Percentiles rank a stretch among this genome's conserved stretches.
phyloP scores from a whole-genome alignment of 306 rosid species.

The Gastrolobium villosum region DNA sequence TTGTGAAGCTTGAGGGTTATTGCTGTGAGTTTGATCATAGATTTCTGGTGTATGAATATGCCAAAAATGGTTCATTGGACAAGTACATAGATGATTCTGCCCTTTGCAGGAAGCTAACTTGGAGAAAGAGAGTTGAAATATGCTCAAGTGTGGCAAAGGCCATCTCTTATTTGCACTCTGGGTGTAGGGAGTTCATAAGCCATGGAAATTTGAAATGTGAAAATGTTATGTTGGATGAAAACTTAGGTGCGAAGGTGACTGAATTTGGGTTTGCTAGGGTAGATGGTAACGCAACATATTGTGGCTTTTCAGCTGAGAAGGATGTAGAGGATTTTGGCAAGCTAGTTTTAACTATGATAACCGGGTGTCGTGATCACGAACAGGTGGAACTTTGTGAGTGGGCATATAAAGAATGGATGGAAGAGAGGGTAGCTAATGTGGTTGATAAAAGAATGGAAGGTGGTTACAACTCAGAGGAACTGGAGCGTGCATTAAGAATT shows the following conservation, averaged over 20 bases:
- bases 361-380: constrained; percentile 49
- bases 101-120: constrained; percentile 65
- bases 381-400: constrained; percentile 58
- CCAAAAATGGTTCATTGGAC: constrained; percentile 67
- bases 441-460: constrained; percentile 63
- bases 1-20: constrained; percentile 76
- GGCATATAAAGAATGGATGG: constrained; percentile 72
- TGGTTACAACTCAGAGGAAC: constrained; percentile 55
- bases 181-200: constrained; percentile 74
- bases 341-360: constrained; percentile 62
- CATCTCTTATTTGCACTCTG: constrained; percentile 71
- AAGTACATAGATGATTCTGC: constrained; percentile 61
- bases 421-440: constrained; percentile 57
- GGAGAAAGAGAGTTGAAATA: constrained; percentile 75
- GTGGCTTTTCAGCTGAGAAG: constrained; percentile 61
- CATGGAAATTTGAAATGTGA: constrained; percentile 75
- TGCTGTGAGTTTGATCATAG: constrained; percentile 73
- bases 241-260: constrained; percentile 67
- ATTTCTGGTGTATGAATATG: constrained; percentile 66
- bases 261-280: constrained; percentile 69
- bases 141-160: constrained; percentile 73
- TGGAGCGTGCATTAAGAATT: constrained; percentile 66
- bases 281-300: constrained; percentile 45
- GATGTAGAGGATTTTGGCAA: constrained; percentile 79
- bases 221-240: constrained; percentile 70